phyloP scores from a whole-genome alignment of 2,329 filamentous ascomycete genomes.

The Pseudohalonectria lignicola region DNA sequence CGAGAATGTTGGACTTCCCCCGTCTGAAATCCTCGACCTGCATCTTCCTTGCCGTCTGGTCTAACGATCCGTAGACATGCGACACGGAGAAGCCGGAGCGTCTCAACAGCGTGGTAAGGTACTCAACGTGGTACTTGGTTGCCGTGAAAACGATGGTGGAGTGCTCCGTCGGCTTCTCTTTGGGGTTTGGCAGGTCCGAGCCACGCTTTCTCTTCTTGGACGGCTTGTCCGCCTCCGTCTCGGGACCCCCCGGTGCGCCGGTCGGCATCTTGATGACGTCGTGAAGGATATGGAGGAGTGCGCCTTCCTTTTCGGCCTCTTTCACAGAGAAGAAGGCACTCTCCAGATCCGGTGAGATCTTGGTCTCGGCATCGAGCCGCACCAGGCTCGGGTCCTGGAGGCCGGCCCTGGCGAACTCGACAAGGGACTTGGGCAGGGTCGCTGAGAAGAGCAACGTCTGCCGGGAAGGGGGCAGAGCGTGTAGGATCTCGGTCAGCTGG shows the following conservation, averaged over 20 bases:
- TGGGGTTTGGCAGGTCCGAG: conserved; percentile 37
- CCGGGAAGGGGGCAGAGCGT: conserved; percentile 70
- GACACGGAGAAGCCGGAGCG: conserved; percentile 80
- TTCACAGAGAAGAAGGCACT: conserved; percentile 93
- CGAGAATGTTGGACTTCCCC: conserved; percentile 78
- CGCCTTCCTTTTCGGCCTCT: conserved; percentile 85
- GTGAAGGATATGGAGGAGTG: conserved; percentile 76
- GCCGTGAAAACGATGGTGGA: conserved; percentile 93
- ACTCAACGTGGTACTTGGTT: conserved; percentile 97
- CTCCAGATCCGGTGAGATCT: conserved; percentile 91
- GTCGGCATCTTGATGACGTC: conserved; percentile 87
- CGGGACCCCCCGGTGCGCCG: conserved; percentile 44
- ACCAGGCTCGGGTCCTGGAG: conserved; percentile 86
- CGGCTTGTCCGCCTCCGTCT: conserved; percentile 29
- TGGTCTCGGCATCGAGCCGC: conserved; percentile 85
- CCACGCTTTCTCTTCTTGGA: conserved; percentile 66
- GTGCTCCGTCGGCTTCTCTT: conserved; percentile 69
- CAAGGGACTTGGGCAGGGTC: conserved; percentile 83
- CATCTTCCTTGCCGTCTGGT: conserved; percentile 84
- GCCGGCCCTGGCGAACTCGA: conserved; percentile 91
- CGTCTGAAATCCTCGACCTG: conserved; percentile 84
- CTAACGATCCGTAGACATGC: conserved; percentile 87
- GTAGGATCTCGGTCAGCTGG: conserved; percentile 85
- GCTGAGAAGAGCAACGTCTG: conserved; percentile 94
- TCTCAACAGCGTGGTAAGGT: conserved; percentile 70